A percentile compares a stretch with the other conserved stretches of the same genome.
Evolutionary conservation across 1,139 yeast genomes (phyloP).

Genomic region (Debaryomycetaceae sp.): DNA sequence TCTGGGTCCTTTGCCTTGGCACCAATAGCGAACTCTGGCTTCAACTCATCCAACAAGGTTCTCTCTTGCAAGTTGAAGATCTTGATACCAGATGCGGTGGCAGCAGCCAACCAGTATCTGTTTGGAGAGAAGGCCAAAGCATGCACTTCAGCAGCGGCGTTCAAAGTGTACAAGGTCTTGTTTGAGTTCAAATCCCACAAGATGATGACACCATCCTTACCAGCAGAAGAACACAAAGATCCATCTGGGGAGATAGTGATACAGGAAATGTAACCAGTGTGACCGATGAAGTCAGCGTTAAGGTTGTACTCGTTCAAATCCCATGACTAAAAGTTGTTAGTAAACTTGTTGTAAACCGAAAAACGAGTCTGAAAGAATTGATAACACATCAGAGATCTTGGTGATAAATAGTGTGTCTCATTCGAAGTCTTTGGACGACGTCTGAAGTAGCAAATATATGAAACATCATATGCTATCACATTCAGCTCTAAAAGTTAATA

Average conservation of each 20-base stretch:
- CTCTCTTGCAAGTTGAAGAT: conserved; percentile 98
- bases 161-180: conserved; percentile 89
- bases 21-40: conserved; percentile 93
- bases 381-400: conserved; percentile 88
- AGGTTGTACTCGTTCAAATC: conserved; percentile 82
- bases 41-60: conserved; percentile 94
- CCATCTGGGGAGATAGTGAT: conserved; percentile 99
- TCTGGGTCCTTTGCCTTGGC: conserved; percentile 96
- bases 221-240: conserved; percentile 98
- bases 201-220: conserved; percentile 98
- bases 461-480: conserved; percentile 52
- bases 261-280: conserved; percentile 98
- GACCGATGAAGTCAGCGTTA: conserved; percentile 97
- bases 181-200: conserved; percentile 96
- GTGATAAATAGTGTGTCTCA: conserved; percentile 94
- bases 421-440: conserved; percentile 64
- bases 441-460: conserved; percentile 99
- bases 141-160: conserved; percentile 95
- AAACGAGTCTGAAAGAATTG: conserved; percentile 6
- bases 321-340: conserved; percentile 71
- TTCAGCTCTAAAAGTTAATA: neutral
- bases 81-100: conserved; percentile 97
- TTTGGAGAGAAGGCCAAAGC: conserved; percentile 99
- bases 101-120: conserved; percentile 99
- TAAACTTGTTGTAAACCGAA: conserved; percentile 4